Percentiles rank a stretch among this genome's conserved stretches.
Conservation (phyloP, 2,329 filamentous ascomycete genomes). For the Ophiostoma pallidulum region DNA sequence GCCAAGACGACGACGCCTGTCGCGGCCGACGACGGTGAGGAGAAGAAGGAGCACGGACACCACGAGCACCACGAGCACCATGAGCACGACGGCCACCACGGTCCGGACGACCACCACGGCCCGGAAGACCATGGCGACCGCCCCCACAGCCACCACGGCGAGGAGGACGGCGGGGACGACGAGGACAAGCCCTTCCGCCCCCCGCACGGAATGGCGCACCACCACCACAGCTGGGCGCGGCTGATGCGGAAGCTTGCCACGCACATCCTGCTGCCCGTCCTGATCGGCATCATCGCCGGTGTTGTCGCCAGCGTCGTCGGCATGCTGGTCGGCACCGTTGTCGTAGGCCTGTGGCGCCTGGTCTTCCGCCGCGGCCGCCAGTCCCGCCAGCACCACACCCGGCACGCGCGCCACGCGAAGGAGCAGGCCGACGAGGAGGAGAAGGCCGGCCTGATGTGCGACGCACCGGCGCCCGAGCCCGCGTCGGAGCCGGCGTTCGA, state of each 20-base stretch:
- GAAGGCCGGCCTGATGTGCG: conserved; percentile 40
- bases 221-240: conserved; percentile 32
- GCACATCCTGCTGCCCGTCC: conserved; percentile 57
- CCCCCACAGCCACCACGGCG: conserved; percentile 7
- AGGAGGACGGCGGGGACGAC: neutral
- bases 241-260: conserved; percentile 47
- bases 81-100: conserved; percentile 19
- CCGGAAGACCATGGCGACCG: no score
- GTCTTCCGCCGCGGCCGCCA: conserved; percentile 30
- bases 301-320: conserved; percentile 57
- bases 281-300: conserved; percentile 60
- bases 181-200: conserved; percentile 18
- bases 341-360: conserved; percentile 47
- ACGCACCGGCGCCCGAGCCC: neutral
- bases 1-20: neutral
- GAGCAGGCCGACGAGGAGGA: conserved; percentile 34
- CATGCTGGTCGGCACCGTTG: conserved; percentile 54
- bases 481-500: conserved; percentile 6
- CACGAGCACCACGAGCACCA: conserved; percentile 18
- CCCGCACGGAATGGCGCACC: conserved; percentile 17
- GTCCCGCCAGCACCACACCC: conserved; percentile 12
- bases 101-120: conserved; percentile 12
- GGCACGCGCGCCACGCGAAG: conserved; percentile 15
- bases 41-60: neutral
- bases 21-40: conserved; percentile 1